phyloP scores from a whole-genome alignment of 768 basidiomycete species.

The Termitomyces sp. region DNA sequence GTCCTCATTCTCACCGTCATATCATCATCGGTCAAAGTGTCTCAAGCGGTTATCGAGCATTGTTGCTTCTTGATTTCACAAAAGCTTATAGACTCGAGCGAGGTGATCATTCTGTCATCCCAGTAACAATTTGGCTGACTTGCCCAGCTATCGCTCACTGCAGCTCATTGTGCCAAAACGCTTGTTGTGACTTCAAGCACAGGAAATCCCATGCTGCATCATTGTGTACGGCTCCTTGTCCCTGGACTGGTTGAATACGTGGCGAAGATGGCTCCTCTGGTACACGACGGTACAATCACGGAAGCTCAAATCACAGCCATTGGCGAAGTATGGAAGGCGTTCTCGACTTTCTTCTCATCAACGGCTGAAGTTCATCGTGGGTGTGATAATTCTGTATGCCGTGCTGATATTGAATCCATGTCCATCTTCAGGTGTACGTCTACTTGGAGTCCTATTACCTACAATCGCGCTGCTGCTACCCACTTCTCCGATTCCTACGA shows the following conservation, averaged over 20 bases:
- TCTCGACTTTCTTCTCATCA: conserved; percentile 58
- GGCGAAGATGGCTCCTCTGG: conserved; percentile 59
- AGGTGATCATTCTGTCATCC: conserved; percentile 38
- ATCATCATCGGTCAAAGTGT: conserved; percentile 62
- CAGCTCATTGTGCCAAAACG: conserved; percentile 87
- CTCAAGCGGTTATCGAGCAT: conserved; percentile 76
- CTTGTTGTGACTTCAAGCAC: conserved; percentile 68
- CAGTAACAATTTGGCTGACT: neutral
- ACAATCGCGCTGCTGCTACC: conserved; percentile 70
- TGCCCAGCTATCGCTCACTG: conserved; percentile 71
- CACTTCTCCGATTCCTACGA: conserved; percentile 37
- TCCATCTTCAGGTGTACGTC: conserved; percentile 49
- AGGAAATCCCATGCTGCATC: conserved; percentile 63
- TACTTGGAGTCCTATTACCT: conserved; percentile 72
- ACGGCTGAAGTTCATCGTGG: conserved; percentile 61
- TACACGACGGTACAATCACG: conserved; percentile 53
- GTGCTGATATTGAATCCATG: neutral
- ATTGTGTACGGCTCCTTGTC: conserved; percentile 68
- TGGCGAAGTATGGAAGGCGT: conserved; percentile 80
- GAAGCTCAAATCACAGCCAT: conserved; percentile 61
- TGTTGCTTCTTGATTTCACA: conserved; percentile 82
- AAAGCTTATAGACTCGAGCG: conserved; percentile 64
- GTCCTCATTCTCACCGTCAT: conserved; percentile 84
- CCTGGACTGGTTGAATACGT: conserved; percentile 82
- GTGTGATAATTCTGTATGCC: conserved; percentile 19